phyloP scores from a whole-genome alignment of 2,329 filamentous ascomycete species.

The Fusarium protoensiforme region DNA sequence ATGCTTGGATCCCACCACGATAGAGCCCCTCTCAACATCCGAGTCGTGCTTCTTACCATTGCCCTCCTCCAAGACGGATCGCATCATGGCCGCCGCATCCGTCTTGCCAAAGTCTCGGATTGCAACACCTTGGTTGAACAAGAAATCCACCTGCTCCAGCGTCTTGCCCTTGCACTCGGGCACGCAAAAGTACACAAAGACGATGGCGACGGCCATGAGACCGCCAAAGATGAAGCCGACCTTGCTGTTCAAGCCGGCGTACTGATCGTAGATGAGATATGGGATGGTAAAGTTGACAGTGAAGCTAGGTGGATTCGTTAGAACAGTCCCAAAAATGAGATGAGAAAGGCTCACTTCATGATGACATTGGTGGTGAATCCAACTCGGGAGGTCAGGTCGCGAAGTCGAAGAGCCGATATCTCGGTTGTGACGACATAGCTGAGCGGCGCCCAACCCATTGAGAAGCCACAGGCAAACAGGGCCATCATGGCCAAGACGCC shows the following conservation, averaged over 20 bases:
- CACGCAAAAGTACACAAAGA: constrained; percentile 31
- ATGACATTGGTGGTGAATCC: constrained; percentile 29
- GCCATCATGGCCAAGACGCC: constrained; percentile 41
- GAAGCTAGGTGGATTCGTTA: constrained; percentile 14
- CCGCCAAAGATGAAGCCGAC: constrained; percentile 38
- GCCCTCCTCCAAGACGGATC: background rate
- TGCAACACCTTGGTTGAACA: constrained; percentile 29
- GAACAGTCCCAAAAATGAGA: rapidly evolving
- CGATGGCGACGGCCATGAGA: background rate
- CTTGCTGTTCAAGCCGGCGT: constrained; percentile 30
- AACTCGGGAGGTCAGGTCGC: constrained; percentile 19
- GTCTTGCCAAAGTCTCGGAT: constrained; percentile 30
- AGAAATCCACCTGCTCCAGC: constrained; percentile 29
- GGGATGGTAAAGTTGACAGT: constrained; percentile 35
- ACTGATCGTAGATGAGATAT: constrained; percentile 32
- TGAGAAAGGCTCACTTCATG: constrained; percentile 5
- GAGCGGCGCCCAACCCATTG: constrained; percentile 17
- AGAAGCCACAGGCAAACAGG: constrained; percentile 31
- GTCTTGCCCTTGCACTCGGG: constrained; percentile 36
- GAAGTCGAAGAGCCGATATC: constrained; percentile 28
- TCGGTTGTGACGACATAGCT: constrained; percentile 36
- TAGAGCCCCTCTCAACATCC: background rate
- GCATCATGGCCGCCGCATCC: constrained; percentile 26
- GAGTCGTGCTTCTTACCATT: background rate
- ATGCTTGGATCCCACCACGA: background rate